Percentiles rank a stretch among this genome's conserved stretches.
These are phyloP conservation scores for Aspergillus pseudotamarii DNA, from an alignment of 2,329 filamentous ascomycete genomes.

Conservation along the genomic window DNA sequence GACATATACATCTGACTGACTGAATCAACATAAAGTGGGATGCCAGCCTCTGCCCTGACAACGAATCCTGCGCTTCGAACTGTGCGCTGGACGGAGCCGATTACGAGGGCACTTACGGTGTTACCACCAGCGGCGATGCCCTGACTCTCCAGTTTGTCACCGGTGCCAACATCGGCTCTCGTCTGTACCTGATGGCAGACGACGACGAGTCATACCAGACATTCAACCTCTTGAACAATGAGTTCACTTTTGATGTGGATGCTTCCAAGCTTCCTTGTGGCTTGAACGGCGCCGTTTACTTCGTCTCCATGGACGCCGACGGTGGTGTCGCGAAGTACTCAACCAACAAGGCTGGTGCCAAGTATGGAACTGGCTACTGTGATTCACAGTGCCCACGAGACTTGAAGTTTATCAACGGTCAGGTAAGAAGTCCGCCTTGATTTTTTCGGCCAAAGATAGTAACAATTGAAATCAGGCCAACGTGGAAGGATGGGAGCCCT, in stretches of 20 bases:
- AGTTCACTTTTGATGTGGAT: constrained; percentile 74
- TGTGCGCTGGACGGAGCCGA: constrained; percentile 61
- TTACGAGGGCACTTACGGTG: constrained; percentile 56
- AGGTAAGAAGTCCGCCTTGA: constrained; percentile 26
- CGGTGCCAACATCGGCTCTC: constrained; percentile 49
- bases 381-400: constrained; percentile 60
- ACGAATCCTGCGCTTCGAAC: constrained; percentile 55
- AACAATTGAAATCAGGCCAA: constrained; percentile 46
- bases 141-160: constrained; percentile 54
- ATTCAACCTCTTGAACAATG: constrained; percentile 65
- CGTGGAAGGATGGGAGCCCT: constrained; percentile 55
- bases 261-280: constrained; percentile 69
- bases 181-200: constrained; percentile 64
- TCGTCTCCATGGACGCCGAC: constrained; percentile 61
- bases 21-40: constrained; percentile 40
- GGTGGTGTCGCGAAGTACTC: constrained; percentile 58
- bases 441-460: not conserved
- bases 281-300: constrained; percentile 71
- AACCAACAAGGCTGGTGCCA: constrained; percentile 59
- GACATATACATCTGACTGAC: not conserved
- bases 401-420: constrained; percentile 46
- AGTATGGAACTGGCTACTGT: constrained; percentile 66
- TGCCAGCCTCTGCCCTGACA: constrained; percentile 50
- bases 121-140: constrained; percentile 52
- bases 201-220: constrained; percentile 63